Percentiles rank a stretch among this genome's conserved stretches.
phyloP scores from a whole-genome alignment of 305 asterid species.

The Solanum hybrid region DNA sequence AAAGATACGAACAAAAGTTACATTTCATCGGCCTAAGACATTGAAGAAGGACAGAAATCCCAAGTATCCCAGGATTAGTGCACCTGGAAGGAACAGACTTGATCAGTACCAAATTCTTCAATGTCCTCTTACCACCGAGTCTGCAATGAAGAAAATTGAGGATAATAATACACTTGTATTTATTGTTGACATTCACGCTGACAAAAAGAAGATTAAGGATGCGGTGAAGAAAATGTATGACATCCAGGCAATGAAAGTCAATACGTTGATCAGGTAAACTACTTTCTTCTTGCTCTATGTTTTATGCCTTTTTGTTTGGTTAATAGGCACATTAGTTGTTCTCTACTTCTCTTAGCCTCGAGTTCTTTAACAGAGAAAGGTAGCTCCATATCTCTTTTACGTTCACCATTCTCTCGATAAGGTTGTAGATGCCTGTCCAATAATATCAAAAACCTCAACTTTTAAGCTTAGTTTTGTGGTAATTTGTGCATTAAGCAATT shows the following conservation, averaged over 20 bases:
- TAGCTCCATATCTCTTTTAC: neutral
- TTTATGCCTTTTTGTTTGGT: neutral
- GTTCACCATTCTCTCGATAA: neutral
- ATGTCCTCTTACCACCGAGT: constrained; percentile 44
- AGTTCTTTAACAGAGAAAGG: neutral
- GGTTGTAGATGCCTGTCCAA: neutral
- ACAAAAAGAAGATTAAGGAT: constrained; percentile 44
- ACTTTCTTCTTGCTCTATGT: neutral
- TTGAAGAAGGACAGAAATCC: constrained; percentile 46
- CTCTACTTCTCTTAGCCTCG: neutral
- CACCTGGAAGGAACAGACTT: constrained; percentile 39
- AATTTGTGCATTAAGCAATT: neutral
- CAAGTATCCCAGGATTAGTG: constrained; percentile 50
- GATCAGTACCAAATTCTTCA: constrained; percentile 40
- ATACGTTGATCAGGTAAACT: constrained; percentile 42
- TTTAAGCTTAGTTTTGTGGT: neutral
- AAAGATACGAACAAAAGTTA: constrained; percentile 43
- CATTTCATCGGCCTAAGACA: constrained; percentile 47
- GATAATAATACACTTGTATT: constrained; percentile 48
- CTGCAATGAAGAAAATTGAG: constrained; percentile 52
- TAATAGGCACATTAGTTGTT: neutral
- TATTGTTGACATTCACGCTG: constrained; percentile 41
- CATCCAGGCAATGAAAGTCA: constrained; percentile 41
- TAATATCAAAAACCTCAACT: neutral
- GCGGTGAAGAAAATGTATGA: constrained; percentile 48